A percentile compares a stretch with the other conserved stretches of the same genome.
phyloP scores from a whole-genome alignment of 495 filamentous ascomycete genomes.

The Penicillium taxi region DNA sequence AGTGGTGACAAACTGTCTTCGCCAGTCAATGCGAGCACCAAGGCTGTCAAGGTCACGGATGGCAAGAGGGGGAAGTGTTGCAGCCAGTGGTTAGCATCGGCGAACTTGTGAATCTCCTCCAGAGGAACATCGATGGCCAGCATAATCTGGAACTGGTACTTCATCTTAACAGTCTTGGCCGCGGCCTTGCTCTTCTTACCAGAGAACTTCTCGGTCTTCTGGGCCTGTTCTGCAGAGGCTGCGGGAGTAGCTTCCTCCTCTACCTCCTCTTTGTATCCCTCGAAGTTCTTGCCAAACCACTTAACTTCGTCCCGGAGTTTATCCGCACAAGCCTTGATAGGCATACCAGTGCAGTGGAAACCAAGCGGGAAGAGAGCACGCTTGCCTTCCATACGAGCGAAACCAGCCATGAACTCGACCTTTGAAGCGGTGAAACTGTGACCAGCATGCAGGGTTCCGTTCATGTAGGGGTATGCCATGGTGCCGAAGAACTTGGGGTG shows the following conservation, averaged over 20 bases:
- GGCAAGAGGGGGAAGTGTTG: constrained; percentile 76
- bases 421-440: constrained; percentile 87
- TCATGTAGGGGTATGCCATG: constrained; percentile 96
- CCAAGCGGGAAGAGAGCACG: constrained; percentile 80
- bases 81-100: constrained; percentile 81
- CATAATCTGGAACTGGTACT: constrained; percentile 89
- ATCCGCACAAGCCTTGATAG: constrained; percentile 95
- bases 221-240: constrained; percentile 57
- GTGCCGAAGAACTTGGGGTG: constrained; percentile 88
- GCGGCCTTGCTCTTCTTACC: constrained; percentile 93
- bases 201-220: constrained; percentile 84
- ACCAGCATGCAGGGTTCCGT: constrained; percentile 85
- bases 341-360: constrained; percentile 96
- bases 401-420: constrained; percentile 81
- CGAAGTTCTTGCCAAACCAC: constrained; percentile 83
- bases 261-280: constrained; percentile 57
- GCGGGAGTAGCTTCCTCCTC: constrained; percentile 37
- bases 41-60: constrained; percentile 74
- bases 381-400: constrained; percentile 83
- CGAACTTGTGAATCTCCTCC: constrained; percentile 85
- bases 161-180: constrained; percentile 82
- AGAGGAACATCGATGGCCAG: constrained; percentile 71
- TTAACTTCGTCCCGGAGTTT: constrained; percentile 84
- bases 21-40: constrained; percentile 85
- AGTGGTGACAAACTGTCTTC: constrained; percentile 84